phyloP scores from a whole-genome alignment of 805 yeast species.

The Ogataea glucozyma region DNA sequence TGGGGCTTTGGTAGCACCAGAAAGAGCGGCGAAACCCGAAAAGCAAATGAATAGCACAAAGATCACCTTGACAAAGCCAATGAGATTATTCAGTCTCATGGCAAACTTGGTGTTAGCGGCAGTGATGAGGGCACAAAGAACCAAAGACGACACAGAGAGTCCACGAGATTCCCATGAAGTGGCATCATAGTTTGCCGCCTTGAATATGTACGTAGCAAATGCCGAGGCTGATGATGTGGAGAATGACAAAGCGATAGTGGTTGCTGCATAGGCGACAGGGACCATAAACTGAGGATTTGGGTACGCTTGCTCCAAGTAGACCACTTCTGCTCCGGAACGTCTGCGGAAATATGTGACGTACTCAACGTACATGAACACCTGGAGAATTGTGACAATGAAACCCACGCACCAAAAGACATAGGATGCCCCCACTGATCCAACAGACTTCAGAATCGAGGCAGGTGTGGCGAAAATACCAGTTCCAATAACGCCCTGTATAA shows the following conservation, averaged over 20 bases:
- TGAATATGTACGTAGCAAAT: constrained; percentile 73
- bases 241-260: constrained; percentile 78
- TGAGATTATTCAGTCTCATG: constrained; percentile 58
- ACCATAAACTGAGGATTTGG: constrained; percentile 67
- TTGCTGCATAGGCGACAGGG: constrained; percentile 66
- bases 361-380: constrained; percentile 42
- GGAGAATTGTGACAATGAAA: constrained; percentile 40
- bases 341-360: constrained; percentile 44
- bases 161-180: constrained; percentile 79
- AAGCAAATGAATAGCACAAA: constrained; percentile 68
- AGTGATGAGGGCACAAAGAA: constrained; percentile 68
- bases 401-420: constrained; percentile 47
- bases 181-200: constrained; percentile 68
- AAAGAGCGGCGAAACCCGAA: constrained; percentile 83
- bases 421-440: constrained; percentile 46
- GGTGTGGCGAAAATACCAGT: constrained; percentile 79
- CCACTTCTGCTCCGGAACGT: constrained; percentile 85
- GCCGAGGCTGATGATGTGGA: constrained; percentile 83
- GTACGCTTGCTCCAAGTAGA: constrained; percentile 72
- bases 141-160: constrained; percentile 71
- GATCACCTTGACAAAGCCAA: constrained; percentile 74
- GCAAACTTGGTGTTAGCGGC: constrained; percentile 64
- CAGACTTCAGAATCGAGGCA: constrained; percentile 51
- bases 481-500: constrained; percentile 70
- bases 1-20: constrained; percentile 54